Evolutionary conservation across 2,329 filamentous ascomycete species (phyloP), one percentile per base, ranked within the genome.

Genomic region (Arthrobotrys iridis): DNA sequence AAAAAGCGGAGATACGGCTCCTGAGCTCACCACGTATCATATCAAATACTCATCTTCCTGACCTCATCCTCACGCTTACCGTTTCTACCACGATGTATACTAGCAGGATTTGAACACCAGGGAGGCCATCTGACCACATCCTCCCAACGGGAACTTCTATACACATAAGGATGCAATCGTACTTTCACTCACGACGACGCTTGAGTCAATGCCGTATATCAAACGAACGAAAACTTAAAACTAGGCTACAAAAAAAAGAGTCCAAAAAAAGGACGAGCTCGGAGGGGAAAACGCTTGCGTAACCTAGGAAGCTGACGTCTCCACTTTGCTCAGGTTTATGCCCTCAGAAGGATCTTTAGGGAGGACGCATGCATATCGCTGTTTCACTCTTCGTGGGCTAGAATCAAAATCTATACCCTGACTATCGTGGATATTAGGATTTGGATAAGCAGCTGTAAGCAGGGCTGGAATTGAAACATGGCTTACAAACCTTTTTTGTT

Each of bases 261-360:
- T 45, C 41, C 18, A 18, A 22, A 48, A 33, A 8, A 30, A 35
- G 40, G 26, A 55, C 30, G 50, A 55, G 50, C 50, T 55, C 50
- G 26, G 13, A 37, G 37, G 5, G 10, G 13, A 6, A 58, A 58
- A 45, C 5, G 63, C 50, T 67, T 67, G 64, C 64, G 64, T 67
- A 67, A 26, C 37, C 64, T 13, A 30, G 4, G 24, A 13, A 67
- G 64, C 64, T 67, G 48, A 67, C 64, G 64, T 67, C 64, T 67
- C 30, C 63, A 40, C 35, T n/a, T 15, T 5, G 2, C 1, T 2
- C n/a, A n/a, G n/a, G n/a, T n/a, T n/a, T n/a, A n/a, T n/a, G n/a
- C n/a, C n/a, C n/a, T n/a, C n/a, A n/a, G n/a, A n/a, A n/a, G n/a
- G n/a, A n/a, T n/a, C n/a, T n/a, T n/a, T n/a, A n/a, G n/a, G n/a